phyloP scores from a whole-genome alignment of 495 filamentous ascomycete genomes.

The Hapsidospora chrysogenum region DNA sequence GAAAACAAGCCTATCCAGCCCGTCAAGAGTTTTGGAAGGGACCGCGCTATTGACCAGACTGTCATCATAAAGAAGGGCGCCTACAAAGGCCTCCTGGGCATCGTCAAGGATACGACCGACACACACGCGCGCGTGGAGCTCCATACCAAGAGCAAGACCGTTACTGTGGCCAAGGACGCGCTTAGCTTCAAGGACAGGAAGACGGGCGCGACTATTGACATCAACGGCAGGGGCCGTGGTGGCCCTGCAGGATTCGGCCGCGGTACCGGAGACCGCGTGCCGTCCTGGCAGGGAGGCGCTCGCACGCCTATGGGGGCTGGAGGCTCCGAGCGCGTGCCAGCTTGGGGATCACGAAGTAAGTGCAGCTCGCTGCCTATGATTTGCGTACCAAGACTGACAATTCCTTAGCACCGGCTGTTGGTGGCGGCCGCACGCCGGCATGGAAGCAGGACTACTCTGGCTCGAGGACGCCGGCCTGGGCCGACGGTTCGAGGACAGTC shows the following conservation, averaged over 20 bases:
- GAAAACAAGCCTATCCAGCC: conserved; percentile 47
- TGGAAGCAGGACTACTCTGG: conserved; percentile 39
- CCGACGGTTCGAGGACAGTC: conserved; percentile 55
- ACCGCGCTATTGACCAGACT: conserved; percentile 80
- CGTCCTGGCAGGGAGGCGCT: conserved; percentile 31
- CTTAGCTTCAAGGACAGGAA: conserved; percentile 69
- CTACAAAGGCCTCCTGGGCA: conserved; percentile 86
- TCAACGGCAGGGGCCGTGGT: conserved; percentile 37
- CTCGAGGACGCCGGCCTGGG: conserved; percentile 65
- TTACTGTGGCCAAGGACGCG: conserved; percentile 61
- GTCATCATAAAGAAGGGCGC: conserved; percentile 68
- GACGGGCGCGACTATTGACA: conserved; percentile 56
- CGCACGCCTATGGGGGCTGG: conserved; percentile 48
- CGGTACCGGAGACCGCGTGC: conserved; percentile 18
- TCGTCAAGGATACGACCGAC: conserved; percentile 85
- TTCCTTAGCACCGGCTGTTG: conserved; percentile 29
- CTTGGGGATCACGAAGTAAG: conserved; percentile 53
- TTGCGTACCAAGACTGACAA: conserved; percentile 12
- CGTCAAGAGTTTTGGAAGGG: conserved; percentile 61
- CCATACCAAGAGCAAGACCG: conserved; percentile 76
- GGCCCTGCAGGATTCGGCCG: conserved; percentile 18
- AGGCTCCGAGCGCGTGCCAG: conserved; percentile 49
- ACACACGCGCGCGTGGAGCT: conserved; percentile 75
- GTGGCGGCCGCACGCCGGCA: conserved; percentile 51
- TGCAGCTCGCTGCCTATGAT: background rate